Conservation (phyloP, 2,329 filamentous ascomycete genomes). For the Penicillium janthinellum region DNA sequence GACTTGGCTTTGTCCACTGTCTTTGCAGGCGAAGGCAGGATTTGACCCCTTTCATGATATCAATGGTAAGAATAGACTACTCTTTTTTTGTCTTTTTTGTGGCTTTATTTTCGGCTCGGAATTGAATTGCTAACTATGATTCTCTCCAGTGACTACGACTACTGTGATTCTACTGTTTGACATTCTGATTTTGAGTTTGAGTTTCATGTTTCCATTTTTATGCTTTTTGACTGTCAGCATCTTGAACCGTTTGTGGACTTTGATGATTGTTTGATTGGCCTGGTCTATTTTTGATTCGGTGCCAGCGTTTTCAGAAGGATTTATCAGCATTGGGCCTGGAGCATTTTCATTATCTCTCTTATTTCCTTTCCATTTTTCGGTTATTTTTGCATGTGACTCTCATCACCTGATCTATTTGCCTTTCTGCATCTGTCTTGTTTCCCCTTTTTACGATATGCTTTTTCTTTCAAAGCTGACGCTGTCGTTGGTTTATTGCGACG, state of each 20-base stretch:
- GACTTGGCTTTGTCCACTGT: constrained; percentile 6
- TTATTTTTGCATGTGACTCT: background rate
- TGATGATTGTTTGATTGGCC: background rate
- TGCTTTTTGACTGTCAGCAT: background rate
- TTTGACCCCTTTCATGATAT: background rate
- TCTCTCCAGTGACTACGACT: background rate
- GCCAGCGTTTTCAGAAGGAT: background rate
- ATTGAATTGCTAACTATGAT: background rate
- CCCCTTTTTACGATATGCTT: background rate
- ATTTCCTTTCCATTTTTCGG: background rate
- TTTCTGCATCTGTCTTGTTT: background rate
- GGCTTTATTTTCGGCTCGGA: background rate
- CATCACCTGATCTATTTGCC: background rate
- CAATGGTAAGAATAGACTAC: background rate
- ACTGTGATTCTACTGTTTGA: background rate
- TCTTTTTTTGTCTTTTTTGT: background rate
- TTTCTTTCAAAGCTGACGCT: background rate
- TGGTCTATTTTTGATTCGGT: background rate
- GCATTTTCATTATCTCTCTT: background rate
- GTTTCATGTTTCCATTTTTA: background rate
- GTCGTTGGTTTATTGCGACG: constrained; percentile 2
- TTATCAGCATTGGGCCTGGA: constrained; percentile 1
- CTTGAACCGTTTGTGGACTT: background rate
- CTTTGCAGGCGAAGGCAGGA: constrained; percentile 4
- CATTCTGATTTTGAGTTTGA: background rate